Evolutionary conservation across 2,329 filamentous ascomycete genomes (phyloP).

Genomic region (Exophiala xenobiotica): DNA sequence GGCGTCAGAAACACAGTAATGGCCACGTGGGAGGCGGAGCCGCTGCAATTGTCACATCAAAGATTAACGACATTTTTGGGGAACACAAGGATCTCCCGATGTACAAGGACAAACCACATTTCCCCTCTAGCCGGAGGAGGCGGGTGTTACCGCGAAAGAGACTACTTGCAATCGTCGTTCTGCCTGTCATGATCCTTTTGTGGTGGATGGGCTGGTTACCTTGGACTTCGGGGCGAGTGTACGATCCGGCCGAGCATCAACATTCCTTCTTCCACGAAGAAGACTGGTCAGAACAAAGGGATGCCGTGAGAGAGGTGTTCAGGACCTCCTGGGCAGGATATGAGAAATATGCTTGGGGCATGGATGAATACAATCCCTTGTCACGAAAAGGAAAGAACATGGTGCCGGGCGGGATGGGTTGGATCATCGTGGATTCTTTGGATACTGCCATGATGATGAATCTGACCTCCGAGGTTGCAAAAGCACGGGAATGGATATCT

Average conservation of each 20-base stretch:
- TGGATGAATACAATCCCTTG: conserved; percentile 83
- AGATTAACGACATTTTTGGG: conserved; percentile 65
- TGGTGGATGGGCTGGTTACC: conserved; percentile 69
- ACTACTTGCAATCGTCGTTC: conserved; percentile 52
- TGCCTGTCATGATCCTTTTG: conserved; percentile 58
- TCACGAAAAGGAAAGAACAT: conserved; percentile 79
- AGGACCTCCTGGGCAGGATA: conserved; percentile 90
- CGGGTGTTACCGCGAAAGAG: conserved; percentile 66
- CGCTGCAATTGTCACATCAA: conserved; percentile 56
- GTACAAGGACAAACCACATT: conserved; percentile 99
- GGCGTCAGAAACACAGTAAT: conserved; percentile 55
- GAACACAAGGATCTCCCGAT: conserved; percentile 70
- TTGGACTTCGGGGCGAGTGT: conserved; percentile 13
- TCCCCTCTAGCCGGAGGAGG: conserved; percentile 53
- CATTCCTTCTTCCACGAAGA: conserved; percentile 22
- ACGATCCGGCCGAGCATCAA: conserved; percentile 19
- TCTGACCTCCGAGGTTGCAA: conserved; percentile 76
- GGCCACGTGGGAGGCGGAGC: conserved; percentile 38
- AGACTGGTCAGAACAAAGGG: conserved; percentile 75
- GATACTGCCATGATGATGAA: conserved; percentile 99
- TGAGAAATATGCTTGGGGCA: conserved; percentile 91
- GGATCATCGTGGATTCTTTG: conserved; percentile 95
- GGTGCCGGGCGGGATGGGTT: conserved; percentile 84
- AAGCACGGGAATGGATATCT: conserved; percentile 86
- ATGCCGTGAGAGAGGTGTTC: conserved; percentile 86